These are phyloP conservation scores for Davidsoniella eucalypti DNA, from an alignment of 2,329 filamentous ascomycete genomes.

Conservation along the genomic window DNA sequence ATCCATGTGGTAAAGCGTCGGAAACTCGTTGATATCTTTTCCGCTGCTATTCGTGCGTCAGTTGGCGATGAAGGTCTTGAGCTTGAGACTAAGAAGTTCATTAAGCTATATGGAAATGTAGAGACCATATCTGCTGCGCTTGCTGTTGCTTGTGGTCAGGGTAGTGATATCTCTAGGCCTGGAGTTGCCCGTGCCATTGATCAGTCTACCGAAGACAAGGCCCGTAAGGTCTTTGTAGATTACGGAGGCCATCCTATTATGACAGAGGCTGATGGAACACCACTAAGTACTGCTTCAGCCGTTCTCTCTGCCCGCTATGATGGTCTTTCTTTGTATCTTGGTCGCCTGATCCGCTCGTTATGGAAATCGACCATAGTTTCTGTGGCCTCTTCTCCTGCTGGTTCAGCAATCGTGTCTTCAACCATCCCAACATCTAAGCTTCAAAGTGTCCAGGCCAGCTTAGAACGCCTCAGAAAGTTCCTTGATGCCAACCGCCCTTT, in stretches of 20 bases:
- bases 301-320: conserved; percentile 78
- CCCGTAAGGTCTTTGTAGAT: conserved; percentile 77
- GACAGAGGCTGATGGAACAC: conserved; percentile 57
- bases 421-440: conserved; percentile 54
- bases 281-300: conserved; percentile 64
- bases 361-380: conserved; percentile 70
- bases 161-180: conserved; percentile 48
- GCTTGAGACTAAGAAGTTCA: conserved; percentile 66
- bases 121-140: conserved; percentile 84
- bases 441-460: conserved; percentile 58
- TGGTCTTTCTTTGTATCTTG: conserved; percentile 73
- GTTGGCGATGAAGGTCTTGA: conserved; percentile 68
- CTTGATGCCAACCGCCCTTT: conserved; percentile 75
- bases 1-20: conserved; percentile 73
- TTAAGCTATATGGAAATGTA: conserved; percentile 68
- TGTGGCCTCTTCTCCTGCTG: conserved; percentile 32
- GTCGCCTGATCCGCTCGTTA: conserved; percentile 70
- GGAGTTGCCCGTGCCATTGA: conserved; percentile 66
- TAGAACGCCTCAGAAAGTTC: conserved; percentile 66
- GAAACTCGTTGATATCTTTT: conserved; percentile 82
- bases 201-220: conserved; percentile 69
- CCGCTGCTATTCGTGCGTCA: conserved; percentile 57
- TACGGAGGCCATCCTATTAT: conserved; percentile 77
- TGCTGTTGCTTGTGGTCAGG: conserved; percentile 89
- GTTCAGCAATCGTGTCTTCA: conserved; percentile 47